Evolutionary conservation across 768 basidiomycete species (phyloP).

Genomic region (Xerocomus brunneocitrinus): DNA sequence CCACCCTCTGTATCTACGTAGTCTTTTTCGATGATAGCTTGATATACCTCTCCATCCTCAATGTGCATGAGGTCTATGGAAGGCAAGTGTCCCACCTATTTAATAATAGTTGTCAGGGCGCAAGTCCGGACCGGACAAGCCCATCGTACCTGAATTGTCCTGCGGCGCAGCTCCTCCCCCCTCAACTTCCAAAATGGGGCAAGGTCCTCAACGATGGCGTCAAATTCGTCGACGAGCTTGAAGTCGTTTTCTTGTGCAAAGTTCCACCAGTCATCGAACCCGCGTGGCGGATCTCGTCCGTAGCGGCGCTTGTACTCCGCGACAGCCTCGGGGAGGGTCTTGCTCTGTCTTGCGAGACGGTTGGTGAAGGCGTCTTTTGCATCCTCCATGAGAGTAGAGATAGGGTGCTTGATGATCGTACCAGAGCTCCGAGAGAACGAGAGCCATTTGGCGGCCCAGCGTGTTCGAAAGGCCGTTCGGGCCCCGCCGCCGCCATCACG

Average conservation of each 20-base stretch:
- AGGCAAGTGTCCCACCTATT: constrained; percentile 69
- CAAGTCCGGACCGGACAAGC: neutral
- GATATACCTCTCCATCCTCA: constrained; percentile 52
- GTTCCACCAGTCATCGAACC: constrained; percentile 88
- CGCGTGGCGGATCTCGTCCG: constrained; percentile 73
- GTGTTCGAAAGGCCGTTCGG: neutral
- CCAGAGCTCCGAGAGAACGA: constrained; percentile 10
- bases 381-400: constrained; percentile 75
- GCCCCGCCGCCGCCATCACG: constrained; percentile 7
- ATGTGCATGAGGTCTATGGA: constrained; percentile 85
- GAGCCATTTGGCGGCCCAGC: constrained; percentile 21
- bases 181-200: constrained; percentile 78
- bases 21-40: constrained; percentile 50
- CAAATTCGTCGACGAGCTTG: constrained; percentile 88
- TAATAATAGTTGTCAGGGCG: neutral
- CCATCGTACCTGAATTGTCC: constrained; percentile 49
- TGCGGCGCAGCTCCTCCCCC: constrained; percentile 64
- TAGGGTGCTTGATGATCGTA: constrained; percentile 60
- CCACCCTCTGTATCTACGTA: constrained; percentile 66
- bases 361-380: constrained; percentile 70
- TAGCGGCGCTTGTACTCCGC: constrained; percentile 79
- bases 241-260: constrained; percentile 72
- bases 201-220: constrained; percentile 71
- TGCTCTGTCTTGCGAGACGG: constrained; percentile 72
- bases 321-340: constrained; percentile 73